Percentiles rank a stretch among this genome's conserved stretches.
Evolutionary conservation across 345 rosid species (phyloP).

Genomic region (Rhizophora apiculata): DNA sequence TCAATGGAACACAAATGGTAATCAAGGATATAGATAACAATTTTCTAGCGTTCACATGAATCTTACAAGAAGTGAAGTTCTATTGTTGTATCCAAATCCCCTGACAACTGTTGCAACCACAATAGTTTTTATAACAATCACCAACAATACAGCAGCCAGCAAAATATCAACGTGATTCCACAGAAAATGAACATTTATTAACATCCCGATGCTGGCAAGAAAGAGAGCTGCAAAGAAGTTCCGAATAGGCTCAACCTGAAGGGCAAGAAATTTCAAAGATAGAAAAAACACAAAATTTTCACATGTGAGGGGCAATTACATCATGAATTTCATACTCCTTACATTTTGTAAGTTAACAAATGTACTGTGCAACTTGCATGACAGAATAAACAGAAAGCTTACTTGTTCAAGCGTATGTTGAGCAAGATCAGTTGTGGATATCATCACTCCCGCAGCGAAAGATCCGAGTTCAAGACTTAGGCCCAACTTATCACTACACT

Average conservation of each 20-base stretch:
- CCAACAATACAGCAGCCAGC: slow-evolving; percentile 75
- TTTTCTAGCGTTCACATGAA: not conserved
- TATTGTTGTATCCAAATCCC: slow-evolving; percentile 85
- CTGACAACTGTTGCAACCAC: slow-evolving; percentile 68
- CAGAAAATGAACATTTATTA: slow-evolving; percentile 81
- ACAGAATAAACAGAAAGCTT: slow-evolving; percentile 25
- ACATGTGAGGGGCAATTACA: not conserved
- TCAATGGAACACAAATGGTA: not conserved
- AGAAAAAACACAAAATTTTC: not conserved
- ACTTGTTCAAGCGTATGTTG: slow-evolving; percentile 97
- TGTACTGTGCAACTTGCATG: not conserved
- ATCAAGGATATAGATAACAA: not conserved
- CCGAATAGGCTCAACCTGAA: slow-evolving; percentile 89
- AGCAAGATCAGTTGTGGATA: slow-evolving; percentile 92
- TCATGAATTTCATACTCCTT: not conserved
- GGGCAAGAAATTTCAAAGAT: slow-evolving; percentile 2
- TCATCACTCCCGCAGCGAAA: slow-evolving; percentile 98
- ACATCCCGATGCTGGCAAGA: slow-evolving; percentile 92
- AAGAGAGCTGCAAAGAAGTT: slow-evolving; percentile 90
- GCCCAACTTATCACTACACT: slow-evolving; percentile 98
- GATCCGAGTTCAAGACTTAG: slow-evolving; percentile 96
- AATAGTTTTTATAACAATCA: slow-evolving; percentile 66
- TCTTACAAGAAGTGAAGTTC: slow-evolving; percentile 79
- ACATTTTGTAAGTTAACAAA: not conserved
- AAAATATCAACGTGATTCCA: slow-evolving; percentile 92